Evolutionary conservation across 2,329 filamentous ascomycete species (phyloP), one percentile per base, ranked within the genome.

Genomic region (Didymosphaeria variabile): DNA sequence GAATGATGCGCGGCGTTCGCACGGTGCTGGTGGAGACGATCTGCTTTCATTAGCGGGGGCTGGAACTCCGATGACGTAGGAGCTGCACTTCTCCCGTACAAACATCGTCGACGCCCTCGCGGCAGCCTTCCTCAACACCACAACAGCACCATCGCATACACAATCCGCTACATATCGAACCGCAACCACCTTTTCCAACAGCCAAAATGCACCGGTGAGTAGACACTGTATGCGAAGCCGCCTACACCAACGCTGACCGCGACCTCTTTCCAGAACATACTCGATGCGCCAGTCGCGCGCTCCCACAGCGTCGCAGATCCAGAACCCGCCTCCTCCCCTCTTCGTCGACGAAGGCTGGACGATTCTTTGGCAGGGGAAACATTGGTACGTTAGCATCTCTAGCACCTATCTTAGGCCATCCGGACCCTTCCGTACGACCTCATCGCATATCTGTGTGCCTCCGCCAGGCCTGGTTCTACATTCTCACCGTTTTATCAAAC

Each of bases 301-400:
- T 81, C 95, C 95, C 52, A 99, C 95, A 69, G 95, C 95, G 76
- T 96, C 93, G 76, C 89, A 92, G 79, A 85, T 91, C 64, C 86
- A 98, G 88, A 98, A 93, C 81, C 95, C 95, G 53, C 95, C 94
- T 63, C 95, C 95, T 65, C 94, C 95, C 95, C 63, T 82, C 92
- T 21, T 97, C 94, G 29, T 90, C 90, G 70, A 99, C 95, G 68
- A 99, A 99, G 85, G 88, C 90, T 57, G 91, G 91, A 66, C 91
- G 94, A 69, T 86, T 98, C 77, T 97, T 98, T 75, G 93, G 94
- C 73, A 92, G 88, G 79, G 86, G 87, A 74, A 93, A 91, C 74
- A 85, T 99, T 70, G 92, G 94, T 97, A 84, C 82, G 92, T 72
- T 34, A 31, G 15, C 29, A 47, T 26, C 32, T 55, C 34, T 19